Conservation (phyloP, 2,329 filamentous ascomycete genomes). For the Pyricularia grisea region DNA sequence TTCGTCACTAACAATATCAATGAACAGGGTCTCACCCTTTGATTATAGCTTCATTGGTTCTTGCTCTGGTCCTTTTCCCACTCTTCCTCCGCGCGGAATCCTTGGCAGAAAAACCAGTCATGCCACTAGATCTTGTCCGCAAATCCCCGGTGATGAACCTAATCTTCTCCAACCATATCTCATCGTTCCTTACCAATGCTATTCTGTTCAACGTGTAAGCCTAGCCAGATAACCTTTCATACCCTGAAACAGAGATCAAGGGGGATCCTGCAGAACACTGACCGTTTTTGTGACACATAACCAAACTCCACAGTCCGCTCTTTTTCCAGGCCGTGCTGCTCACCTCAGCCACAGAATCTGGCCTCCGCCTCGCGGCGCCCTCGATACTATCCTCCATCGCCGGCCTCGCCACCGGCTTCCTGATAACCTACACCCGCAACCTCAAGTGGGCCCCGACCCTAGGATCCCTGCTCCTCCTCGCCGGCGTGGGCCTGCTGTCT, state of each 20-base stretch:
- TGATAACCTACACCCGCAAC: slow-evolving; percentile 49
- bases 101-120: slow-evolving; percentile 42
- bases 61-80: slow-evolving; percentile 32
- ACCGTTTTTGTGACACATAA: neutral
- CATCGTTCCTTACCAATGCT: slow-evolving; percentile 41
- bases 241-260: neutral
- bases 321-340: slow-evolving; percentile 71
- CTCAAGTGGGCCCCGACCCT: slow-evolving; percentile 49
- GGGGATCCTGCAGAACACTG: neutral
- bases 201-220: slow-evolving; percentile 50
- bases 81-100: slow-evolving; percentile 44
- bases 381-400: slow-evolving; percentile 44
- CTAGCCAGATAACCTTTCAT: slow-evolving; percentile 11
- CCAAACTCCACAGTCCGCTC: slow-evolving; percentile 43
- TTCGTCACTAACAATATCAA: neutral
- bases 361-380: slow-evolving; percentile 60
- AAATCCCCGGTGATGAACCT: slow-evolving; percentile 44
- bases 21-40: slow-evolving; percentile 45
- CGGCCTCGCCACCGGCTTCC: slow-evolving; percentile 50
- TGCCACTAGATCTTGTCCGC: slow-evolving; percentile 45
- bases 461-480: slow-evolving; percentile 37
- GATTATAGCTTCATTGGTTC: slow-evolving; percentile 41
- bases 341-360: slow-evolving; percentile 59
- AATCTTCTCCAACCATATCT: slow-evolving; percentile 45
- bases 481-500: slow-evolving; percentile 40